Percentiles rank a stretch among this genome's conserved stretches.
Conservation (phyloP, 139 green algal species). For the Pseudopediastrum boryanum region DNA sequence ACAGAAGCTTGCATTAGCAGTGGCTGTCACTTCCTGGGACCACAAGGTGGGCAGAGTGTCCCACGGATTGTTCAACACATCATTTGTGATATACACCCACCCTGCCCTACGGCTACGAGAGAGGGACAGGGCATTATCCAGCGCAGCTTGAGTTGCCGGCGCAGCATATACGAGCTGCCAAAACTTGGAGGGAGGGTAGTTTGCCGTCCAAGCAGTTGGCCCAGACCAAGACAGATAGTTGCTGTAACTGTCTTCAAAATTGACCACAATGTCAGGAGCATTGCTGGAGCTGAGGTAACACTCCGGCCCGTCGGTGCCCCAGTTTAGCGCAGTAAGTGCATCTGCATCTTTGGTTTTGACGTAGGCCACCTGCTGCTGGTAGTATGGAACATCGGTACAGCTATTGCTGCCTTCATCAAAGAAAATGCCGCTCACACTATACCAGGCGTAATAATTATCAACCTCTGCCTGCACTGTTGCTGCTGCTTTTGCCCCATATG, state of each 20-base stretch:
- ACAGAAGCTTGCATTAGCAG: too few species aligned
- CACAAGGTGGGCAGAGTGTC: too few species aligned
- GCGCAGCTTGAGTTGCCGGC: background rate
- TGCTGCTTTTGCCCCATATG: background rate
- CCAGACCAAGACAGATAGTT: background rate
- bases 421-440: slow-evolving; percentile 3
- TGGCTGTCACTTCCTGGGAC: too few species aligned
- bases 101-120: background rate
- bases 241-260: slow-evolving; percentile 17
- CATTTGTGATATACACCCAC: slow-evolving; percentile 24
- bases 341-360: background rate
- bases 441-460: background rate
- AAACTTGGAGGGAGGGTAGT: background rate
- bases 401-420: background rate
- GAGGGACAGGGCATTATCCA: slow-evolving; percentile 4
- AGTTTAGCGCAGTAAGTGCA: background rate
- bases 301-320: background rate
- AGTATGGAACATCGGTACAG: slow-evolving; percentile 2
- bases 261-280: slow-evolving; percentile 12
- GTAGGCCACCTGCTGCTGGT: background rate
- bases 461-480: background rate
- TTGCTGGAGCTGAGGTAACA: background rate
- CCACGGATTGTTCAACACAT: slow-evolving; percentile 10
- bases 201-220: background rate
- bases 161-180: slow-evolving; percentile 13